Percentiles rank a stretch among this genome's conserved stretches.
Evolutionary conservation across 495 filamentous ascomycete genomes (phyloP).

Genomic region (Opeltia flavorubescens): DNA sequence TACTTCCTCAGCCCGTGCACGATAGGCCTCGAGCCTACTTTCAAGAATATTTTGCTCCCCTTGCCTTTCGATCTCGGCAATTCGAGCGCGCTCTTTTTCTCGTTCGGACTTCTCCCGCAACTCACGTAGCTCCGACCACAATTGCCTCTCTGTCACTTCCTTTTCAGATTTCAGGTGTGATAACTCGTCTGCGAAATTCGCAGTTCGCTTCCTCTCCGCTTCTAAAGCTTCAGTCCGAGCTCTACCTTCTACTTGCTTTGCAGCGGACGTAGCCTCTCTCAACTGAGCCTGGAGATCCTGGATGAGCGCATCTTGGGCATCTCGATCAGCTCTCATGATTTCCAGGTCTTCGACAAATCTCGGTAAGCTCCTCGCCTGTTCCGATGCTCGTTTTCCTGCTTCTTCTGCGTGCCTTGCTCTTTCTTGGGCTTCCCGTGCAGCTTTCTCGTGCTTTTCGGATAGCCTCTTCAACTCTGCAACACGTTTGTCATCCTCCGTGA

Average conservation of each 20-base stretch:
- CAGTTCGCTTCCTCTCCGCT: slow-evolving; percentile 47
- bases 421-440: slow-evolving; percentile 41
- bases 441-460: slow-evolving; percentile 53
- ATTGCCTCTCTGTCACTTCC: slow-evolving; percentile 52
- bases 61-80: slow-evolving; percentile 65
- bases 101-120: slow-evolving; percentile 58
- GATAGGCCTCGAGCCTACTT: slow-evolving; percentile 77
- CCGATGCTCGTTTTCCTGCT: slow-evolving; percentile 49
- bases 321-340: slow-evolving; percentile 45
- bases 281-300: slow-evolving; percentile 57
- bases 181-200: slow-evolving; percentile 60
- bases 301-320: slow-evolving; percentile 50
- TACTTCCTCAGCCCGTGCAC: slow-evolving; percentile 76
- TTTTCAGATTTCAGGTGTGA: slow-evolving; percentile 62
- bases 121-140: slow-evolving; percentile 52
- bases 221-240: slow-evolving; percentile 56
- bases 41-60: slow-evolving; percentile 70
- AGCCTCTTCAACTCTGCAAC: slow-evolving; percentile 40
- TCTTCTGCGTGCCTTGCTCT: slow-evolving; percentile 49
- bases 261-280: slow-evolving; percentile 49
- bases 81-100: slow-evolving; percentile 55
- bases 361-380: slow-evolving; percentile 47
- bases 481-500: slow-evolving; percentile 49
- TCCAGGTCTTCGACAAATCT: slow-evolving; percentile 62
- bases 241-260: slow-evolving; percentile 51